Evolutionary conservation across 768 basidiomycete genomes (phyloP).

Genomic region (Tremella mesenterica): DNA sequence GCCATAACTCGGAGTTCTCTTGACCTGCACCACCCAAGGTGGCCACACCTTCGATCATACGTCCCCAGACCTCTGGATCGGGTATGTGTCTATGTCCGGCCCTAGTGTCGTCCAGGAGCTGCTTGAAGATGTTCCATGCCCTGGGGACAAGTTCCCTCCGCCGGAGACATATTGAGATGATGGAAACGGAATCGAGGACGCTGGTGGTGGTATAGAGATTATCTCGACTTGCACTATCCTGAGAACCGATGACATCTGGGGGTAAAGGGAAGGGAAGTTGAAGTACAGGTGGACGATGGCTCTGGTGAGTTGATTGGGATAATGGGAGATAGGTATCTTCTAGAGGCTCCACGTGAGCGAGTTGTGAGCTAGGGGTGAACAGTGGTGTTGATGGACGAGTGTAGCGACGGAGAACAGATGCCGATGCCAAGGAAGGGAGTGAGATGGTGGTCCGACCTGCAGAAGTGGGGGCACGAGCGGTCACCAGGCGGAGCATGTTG

Average conservation of each 20-base stretch:
- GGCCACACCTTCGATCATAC: conserved; percentile 32
- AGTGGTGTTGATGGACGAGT: too few relatives aligned
- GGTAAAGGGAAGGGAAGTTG: conserved; percentile 8
- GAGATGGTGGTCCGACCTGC: too few relatives aligned
- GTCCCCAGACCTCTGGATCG: conserved; percentile 35
- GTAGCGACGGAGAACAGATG: too few relatives aligned
- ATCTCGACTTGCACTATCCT: conserved; percentile 9
- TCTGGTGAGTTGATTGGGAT: neutral
- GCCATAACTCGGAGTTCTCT: conserved; percentile 52
- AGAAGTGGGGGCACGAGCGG: too few relatives aligned
- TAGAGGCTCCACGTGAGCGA: too few relatives aligned
- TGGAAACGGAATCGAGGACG: conserved; percentile 35
- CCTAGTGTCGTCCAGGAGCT: conserved; percentile 25
- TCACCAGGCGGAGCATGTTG: too few relatives aligned
- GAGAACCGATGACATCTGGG: conserved; percentile 18
- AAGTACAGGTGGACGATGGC: neutral
- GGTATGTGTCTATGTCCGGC: conserved; percentile 16
- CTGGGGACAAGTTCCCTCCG: conserved; percentile 32
- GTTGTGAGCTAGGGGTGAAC: too few relatives aligned
- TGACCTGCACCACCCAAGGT: conserved; percentile 44
- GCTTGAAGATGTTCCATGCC: conserved; percentile 40
- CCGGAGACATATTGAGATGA: conserved; percentile 41
- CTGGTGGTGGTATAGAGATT: conserved; percentile 34
- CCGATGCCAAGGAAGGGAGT: too few relatives aligned
- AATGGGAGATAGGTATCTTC: neutral